Evolutionary conservation across 169 alveolate species (phyloP), one percentile per base, ranked within the genome.

Genomic region (Toxoplasma gondii): DNA sequence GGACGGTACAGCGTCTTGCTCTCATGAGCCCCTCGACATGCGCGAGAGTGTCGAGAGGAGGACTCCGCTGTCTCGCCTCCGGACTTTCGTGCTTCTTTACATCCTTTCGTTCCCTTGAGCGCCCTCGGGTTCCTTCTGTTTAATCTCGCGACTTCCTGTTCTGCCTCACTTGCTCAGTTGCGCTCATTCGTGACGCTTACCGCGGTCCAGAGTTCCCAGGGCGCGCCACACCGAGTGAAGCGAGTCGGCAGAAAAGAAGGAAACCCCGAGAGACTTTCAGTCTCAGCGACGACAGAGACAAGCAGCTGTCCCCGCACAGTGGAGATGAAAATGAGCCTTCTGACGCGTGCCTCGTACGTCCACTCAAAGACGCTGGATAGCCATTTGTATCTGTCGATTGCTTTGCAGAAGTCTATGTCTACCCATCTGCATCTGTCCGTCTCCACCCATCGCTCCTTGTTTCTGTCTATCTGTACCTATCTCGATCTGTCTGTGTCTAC

Each of bases 141-240:
- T 27, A 4, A 27, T 16, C 1, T 64, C 74, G n/a, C 24, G 34
- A 10, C 22, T 64, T 64, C 74, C 22, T 31, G 43, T 34, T 54
- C 38, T 53, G 2, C 43, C 49, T n/a, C n/a, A 1, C 7, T n/a
- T 16, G 12, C n/a, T 17, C 84, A 74, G 84, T 74, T 10, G 84
- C 84, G 1, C 39, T 74, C 44, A 74, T 74, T 36, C 84, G 84
- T 1, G 84, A 74, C 43, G 84, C 84, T 27, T n/a, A 31, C 12
- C 84, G 84, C 84, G 84, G 84, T 44, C 84, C 84, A 31, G 44
- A 34, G 44, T 34, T 74, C n/a, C 84, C 84, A 31, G 44, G 27
- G 44, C 43, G 58, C 58, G 24, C 27, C 84, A 7, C 38, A 74
- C 12, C 41, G 44, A 31, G 49, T 4, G 49, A 9, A 7, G 49